Percentiles rank a stretch among this genome's conserved stretches.
phyloP scores from a whole-genome alignment of 2,329 filamentous ascomycete species.

The Diaporthe citrichinensis region DNA sequence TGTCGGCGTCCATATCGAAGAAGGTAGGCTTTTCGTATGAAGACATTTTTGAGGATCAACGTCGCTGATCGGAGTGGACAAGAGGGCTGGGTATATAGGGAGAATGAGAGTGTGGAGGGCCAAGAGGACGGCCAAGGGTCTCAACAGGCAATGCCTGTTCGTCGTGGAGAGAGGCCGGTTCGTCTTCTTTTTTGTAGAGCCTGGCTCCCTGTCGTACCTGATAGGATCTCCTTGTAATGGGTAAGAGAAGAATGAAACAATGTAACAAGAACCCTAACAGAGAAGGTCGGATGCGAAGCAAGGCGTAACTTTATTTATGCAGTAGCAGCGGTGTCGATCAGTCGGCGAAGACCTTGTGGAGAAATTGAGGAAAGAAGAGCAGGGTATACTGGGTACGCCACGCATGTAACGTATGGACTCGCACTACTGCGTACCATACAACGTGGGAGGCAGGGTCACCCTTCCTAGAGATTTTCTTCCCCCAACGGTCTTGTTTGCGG shows the following conservation, averaged over 20 bases:
- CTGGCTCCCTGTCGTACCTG: slow-evolving; percentile 7
- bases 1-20: slow-evolving; percentile 41
- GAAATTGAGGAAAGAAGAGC: neutral
- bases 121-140: neutral
- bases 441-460: neutral
- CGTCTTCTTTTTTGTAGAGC: slow-evolving; percentile 19
- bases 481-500: slow-evolving; percentile 8
- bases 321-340: neutral
- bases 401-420: neutral
- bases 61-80: neutral
- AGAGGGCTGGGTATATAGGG: neutral
- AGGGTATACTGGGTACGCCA: neutral
- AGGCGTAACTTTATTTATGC: slow-evolving; percentile 24
- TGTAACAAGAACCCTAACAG: slow-evolving; percentile 19
- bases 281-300: slow-evolving; percentile 15
- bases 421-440: neutral
- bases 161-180: neutral
- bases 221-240: slow-evolving; percentile 12
- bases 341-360: neutral
- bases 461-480: neutral
- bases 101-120: neutral
- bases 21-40: neutral
- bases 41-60: neutral
- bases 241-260: slow-evolving; percentile 21
- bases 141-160: slow-evolving; percentile 26